Conservation (phyloP, 805 yeast species). For the Kuraishia borneana region DNA sequence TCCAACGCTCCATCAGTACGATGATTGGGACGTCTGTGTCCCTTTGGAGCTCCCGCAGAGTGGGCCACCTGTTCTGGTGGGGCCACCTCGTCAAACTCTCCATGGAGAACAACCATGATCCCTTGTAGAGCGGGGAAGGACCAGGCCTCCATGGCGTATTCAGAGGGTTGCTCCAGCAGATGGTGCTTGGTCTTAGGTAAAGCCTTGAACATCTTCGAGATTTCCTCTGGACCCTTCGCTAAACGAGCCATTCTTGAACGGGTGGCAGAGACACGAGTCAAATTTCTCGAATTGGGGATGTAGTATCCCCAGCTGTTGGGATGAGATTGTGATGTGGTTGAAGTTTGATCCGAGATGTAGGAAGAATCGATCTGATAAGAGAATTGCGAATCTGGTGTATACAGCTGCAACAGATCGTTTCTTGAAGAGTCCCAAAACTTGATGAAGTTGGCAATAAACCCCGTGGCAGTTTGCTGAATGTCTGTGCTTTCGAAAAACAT, state of each 20-base stretch:
- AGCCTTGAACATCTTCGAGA: constrained; percentile 46
- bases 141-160: constrained; percentile 71
- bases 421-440: constrained; percentile 79
- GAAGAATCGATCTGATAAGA: constrained; percentile 68
- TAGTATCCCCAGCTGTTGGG: constrained; percentile 47
- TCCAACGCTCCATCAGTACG: constrained; percentile 26
- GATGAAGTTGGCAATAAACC: constrained; percentile 64
- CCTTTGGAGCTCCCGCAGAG: constrained; percentile 3
- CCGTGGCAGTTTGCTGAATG: constrained; percentile 60
- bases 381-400: constrained; percentile 77
- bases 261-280: constrained; percentile 46
- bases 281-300: constrained; percentile 64
- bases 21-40: constrained; percentile 4
- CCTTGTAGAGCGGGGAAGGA: constrained; percentile 65
- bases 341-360: constrained; percentile 21
- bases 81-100: constrained; percentile 63
- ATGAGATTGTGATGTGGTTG: constrained; percentile 13
- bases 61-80: constrained; percentile 29
- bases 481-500: constrained; percentile 76
- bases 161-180: constrained; percentile 46
- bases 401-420: constrained; percentile 54
- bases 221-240: constrained; percentile 57
- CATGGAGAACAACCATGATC: constrained; percentile 71
- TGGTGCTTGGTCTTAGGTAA: constrained; percentile 77
- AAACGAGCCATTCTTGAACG: constrained; percentile 49